Evolutionary conservation across 441 rosid species (phyloP).

Genomic region (Adansonia grandidieri): DNA sequence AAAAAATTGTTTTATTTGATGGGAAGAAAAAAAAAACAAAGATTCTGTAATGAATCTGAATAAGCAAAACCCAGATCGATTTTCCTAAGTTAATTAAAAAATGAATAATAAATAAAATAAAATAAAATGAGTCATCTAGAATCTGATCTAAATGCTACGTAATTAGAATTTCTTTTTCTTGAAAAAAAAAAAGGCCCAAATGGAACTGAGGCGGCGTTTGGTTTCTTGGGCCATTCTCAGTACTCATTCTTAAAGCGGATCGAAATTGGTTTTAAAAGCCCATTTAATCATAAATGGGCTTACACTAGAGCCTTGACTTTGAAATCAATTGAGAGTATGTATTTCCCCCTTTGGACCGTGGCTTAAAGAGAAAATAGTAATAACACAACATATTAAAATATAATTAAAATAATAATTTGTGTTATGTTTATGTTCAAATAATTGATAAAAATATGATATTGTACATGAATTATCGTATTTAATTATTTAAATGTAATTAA

Average conservation of each 20-base stretch:
- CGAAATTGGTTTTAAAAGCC: not conserved
- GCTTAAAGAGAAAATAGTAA: not conserved
- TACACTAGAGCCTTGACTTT: not conserved
- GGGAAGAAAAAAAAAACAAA: not conserved
- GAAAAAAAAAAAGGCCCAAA: not conserved
- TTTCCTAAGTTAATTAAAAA: not conserved
- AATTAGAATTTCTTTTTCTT: no score
- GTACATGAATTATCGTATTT: no score
- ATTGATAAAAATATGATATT: no score
- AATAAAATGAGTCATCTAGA: not conserved
- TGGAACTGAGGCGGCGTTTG: not conserved
- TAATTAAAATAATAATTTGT: no score
- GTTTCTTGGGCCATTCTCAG: not conserved
- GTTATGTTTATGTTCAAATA: no score
- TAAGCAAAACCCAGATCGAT: conserved; percentile 22
- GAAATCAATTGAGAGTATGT: not conserved
- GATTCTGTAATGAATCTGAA: conserved; percentile 14
- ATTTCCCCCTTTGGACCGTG: not conserved
- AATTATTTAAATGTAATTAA: no score
- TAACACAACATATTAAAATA: no score
- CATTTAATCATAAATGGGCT: not conserved
- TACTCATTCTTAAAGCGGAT: not conserved
- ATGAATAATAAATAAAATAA: not conserved
- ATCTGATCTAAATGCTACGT: not conserved
- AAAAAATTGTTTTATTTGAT: no score